Conservation (phyloP, 306 rosid species). For the Trichosanthes truncata region DNA sequence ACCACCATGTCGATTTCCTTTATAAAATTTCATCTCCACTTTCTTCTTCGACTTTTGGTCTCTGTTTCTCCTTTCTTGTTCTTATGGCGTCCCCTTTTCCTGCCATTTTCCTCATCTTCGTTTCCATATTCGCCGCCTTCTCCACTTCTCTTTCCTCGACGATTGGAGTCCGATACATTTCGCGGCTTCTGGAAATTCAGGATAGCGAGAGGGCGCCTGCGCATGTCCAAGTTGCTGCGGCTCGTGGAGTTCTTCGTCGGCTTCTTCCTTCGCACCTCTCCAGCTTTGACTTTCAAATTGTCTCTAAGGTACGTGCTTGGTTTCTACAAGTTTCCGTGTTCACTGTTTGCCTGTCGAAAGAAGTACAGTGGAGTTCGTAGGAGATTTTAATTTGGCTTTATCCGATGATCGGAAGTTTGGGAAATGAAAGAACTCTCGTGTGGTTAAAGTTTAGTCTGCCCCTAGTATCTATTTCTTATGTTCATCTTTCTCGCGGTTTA, state of each 20-base stretch:
- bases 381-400: background rate
- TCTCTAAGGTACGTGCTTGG: constrained; percentile 36
- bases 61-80: background rate
- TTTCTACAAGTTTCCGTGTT: background rate
- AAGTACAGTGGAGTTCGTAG: background rate
- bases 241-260: constrained; percentile 59
- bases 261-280: constrained; percentile 57
- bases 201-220: constrained; percentile 56
- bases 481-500: background rate
- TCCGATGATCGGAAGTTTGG: background rate
- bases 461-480: background rate
- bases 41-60: background rate
- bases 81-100: constrained; percentile 22
- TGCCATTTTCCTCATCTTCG: constrained; percentile 23
- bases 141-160: constrained; percentile 17
- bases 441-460: background rate
- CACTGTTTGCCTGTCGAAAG: background rate
- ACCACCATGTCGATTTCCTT: background rate
- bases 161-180: constrained; percentile 37
- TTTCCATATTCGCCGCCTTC: background rate
- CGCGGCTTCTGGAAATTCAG: constrained; percentile 54
- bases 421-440: background rate
- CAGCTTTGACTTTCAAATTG: constrained; percentile 48
- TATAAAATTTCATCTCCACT: background rate
- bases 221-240: constrained; percentile 58